Base-by-base conservation (phyloP, 1,284 basidiomycete genomes). In the Microbotryum scabiosae region DNA sequence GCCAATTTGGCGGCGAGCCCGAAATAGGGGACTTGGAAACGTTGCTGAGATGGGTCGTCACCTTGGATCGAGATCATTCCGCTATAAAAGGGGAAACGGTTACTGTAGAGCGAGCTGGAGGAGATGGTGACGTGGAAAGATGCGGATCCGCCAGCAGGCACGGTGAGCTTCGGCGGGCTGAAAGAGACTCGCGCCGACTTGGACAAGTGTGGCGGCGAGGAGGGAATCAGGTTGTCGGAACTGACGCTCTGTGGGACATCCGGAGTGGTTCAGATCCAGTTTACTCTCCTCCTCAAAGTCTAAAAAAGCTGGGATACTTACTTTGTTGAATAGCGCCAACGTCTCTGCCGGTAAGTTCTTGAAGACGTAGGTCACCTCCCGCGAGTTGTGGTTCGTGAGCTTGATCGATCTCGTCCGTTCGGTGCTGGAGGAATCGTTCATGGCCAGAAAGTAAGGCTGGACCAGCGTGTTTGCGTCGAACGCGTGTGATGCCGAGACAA, bases 371-470 rank as follows among this genome's bases (percentile, higher is more conserved):
- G 32, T 51, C 4, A 63, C 51, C 16, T 61, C 6, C 7, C 16
- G 46, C 1, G 47, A 16, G 32, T 63, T 61, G 36, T 32, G 57
- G 61, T 68, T 68, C 12, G 57, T 55, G 55, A 78, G 77, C 72
- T 69, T 73, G 54, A 76, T 51, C 48, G 63, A 68, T 57, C 75
- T 83, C 75, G 69, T 56, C 54, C 74, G 69, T 56, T 76, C 73
- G 70, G 82, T 82, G 71, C 85, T 75, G 1, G 81, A 79, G 1
- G 86, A 87, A 73, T 87, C 86, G 72, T 87, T 89, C 56, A 87
- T 75, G 60, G 83, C 73, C 25, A 87, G 74, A 71, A 84, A 80
- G 6, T 81, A 78, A 5, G 84, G 85, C 4, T 79, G 79, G 41
- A 87, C 76, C 26, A 80, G 69, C 5, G 83, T 82, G 9, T 77